Base-by-base conservation (phyloP, 2,329 filamentous ascomycete species). In the Rutstroemia sp. region DNA sequence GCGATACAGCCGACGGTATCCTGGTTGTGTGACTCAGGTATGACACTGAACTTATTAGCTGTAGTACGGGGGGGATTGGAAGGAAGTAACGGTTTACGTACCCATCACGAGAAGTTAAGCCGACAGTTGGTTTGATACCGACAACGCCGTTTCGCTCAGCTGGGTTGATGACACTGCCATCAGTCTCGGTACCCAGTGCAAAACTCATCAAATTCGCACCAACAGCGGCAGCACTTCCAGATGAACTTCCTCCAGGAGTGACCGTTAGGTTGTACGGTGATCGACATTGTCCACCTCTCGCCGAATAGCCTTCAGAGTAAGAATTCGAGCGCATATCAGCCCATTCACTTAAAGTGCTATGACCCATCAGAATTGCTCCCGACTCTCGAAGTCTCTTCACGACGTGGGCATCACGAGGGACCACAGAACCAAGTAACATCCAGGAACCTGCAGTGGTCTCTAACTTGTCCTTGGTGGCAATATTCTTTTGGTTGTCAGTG, bases 41-140 rank as follows among this genome's bases (percentile, higher is more conserved):
- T 77, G 27, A 85, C 78, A 18, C 77, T 79, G 63, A 0, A 70
- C 18, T 12, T 14, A 23, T 49, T 16, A 54, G 14, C 10, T 34
- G 10, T 34, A 34, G 10, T 34, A 9, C 25, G 6, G 41, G 41
- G 9, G 25, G 12, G 4, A 7, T 16, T 18, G 10, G 19, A 27
- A 19, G 6, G 5, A 39, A 23, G 8, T 18, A 21, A 42, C 19
- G 18, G 59, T 45, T 47, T 42, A 57, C 61, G 50, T 54, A 67
- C 66, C 75, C 81, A 19, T 72, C 75, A 16, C 85, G 74, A 8
- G 86, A 88, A 0, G 85, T 89, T 51, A 89, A 70, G 0, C 87
- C 87, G 5, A 90, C 84, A 1, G 86, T 90, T 1, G 87, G 86
- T 71, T 90, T 91, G 68, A 91, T 79, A 3, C 87, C 87, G 1